Evolutionary conservation across 768 basidiomycete genomes (phyloP).

Genomic region (Suillus spraguei): DNA sequence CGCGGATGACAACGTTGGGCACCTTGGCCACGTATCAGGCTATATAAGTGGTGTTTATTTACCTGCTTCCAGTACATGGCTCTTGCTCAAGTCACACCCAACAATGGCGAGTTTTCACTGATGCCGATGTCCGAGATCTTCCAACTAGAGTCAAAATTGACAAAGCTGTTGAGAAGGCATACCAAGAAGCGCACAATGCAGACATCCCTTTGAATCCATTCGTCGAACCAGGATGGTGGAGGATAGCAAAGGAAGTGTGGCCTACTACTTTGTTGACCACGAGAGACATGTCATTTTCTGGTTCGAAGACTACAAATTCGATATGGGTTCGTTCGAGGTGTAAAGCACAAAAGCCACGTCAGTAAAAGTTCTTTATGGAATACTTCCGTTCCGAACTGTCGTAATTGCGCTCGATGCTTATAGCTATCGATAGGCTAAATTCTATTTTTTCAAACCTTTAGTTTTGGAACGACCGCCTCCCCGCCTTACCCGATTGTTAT

Average conservation of each 20-base stretch:
- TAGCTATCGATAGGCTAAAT: no score
- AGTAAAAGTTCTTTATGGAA: neutral
- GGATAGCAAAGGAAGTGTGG: neutral
- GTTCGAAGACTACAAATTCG: conserved; percentile 32
- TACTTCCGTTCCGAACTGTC: neutral
- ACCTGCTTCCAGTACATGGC: neutral
- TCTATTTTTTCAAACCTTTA: no score
- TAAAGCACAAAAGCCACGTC: neutral
- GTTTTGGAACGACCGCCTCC: no score
- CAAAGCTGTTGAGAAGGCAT: neutral
- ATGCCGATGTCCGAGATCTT: neutral
- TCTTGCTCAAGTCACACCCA: neutral
- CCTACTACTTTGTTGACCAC: conserved; percentile 52
- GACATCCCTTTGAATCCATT: neutral
- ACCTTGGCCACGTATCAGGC: no score
- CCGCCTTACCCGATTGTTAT: no score
- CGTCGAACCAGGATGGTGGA: neutral
- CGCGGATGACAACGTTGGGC: no score
- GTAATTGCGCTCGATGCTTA: neutral
- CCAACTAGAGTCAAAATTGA: neutral
- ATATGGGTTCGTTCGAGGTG: neutral
- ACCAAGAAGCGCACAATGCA: neutral
- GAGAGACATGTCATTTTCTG: conserved; percentile 45
- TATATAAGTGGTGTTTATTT: neutral
- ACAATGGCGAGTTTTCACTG: neutral